Evolutionary conservation across 2,329 filamentous ascomycete genomes (phyloP).

Genomic region (Alternaria sp.): DNA sequence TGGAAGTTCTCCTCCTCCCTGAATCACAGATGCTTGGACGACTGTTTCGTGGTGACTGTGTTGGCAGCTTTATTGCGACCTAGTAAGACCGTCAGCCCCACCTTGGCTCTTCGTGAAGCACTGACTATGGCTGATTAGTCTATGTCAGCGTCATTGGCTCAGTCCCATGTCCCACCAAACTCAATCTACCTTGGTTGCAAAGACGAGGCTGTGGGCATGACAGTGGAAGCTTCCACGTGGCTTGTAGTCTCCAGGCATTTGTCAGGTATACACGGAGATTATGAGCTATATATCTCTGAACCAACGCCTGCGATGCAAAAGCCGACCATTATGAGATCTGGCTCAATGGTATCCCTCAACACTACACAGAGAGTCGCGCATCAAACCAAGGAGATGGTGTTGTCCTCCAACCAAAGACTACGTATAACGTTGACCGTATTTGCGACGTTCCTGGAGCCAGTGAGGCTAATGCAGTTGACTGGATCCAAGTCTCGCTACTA

Average conservation of each 20-base stretch:
- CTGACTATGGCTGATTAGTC: conserved; percentile 5
- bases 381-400: background rate
- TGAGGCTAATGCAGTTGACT: conserved; percentile 14
- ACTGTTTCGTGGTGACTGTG: background rate
- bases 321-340: background rate
- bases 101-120: conserved; percentile 5
- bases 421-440: background rate
- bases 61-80: conserved; percentile 1
- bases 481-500: conserved; percentile 9
- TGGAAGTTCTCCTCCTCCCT: no score
- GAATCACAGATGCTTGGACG: background rate
- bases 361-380: background rate
- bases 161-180: background rate
- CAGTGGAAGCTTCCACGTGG: background rate
- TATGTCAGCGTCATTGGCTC: conserved; percentile 12
- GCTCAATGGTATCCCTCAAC: background rate
- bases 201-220: background rate
- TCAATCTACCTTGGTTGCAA: background rate
- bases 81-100: conserved; percentile 12
- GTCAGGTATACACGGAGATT: background rate
- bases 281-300: background rate
- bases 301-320: background rate
- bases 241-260: background rate
- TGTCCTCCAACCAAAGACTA: background rate
- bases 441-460: conserved; percentile 7